Evolutionary conservation across 371 early-diverging fungal species (phyloP).

Genomic region (Syncephalastrum sp.): DNA sequence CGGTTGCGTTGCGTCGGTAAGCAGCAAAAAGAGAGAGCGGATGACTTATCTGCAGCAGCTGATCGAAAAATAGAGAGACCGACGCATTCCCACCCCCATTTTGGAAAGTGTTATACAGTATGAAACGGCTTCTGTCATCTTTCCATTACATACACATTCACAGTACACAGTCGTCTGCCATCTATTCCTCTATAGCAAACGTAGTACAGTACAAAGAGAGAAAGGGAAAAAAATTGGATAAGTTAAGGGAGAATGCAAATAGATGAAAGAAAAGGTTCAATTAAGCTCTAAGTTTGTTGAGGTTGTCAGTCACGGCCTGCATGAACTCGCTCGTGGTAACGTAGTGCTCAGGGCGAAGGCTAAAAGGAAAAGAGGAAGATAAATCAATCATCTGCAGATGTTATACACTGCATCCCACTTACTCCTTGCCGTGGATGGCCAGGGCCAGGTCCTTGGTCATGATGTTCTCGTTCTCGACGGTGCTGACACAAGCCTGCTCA

Average conservation of each 20-base stretch:
- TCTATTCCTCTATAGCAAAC: no score
- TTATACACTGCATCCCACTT: constrained; percentile 14
- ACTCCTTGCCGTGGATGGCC: constrained; percentile 79
- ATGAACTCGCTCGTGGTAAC: constrained; percentile 81
- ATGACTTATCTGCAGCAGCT: background rate
- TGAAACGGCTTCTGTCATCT: background rate
- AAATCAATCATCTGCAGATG: constrained; percentile 2
- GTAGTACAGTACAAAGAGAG: background rate
- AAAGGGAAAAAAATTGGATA: background rate
- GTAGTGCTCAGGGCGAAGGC: constrained; percentile 68
- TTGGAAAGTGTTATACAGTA: background rate
- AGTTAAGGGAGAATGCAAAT: constrained; percentile 6
- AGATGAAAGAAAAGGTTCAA: constrained; percentile 2
- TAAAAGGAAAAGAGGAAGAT: constrained; percentile 14
- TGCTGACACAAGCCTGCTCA: constrained; percentile 83
- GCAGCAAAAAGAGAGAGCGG: background rate
- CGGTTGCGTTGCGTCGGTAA: background rate
- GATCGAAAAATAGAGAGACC: background rate
- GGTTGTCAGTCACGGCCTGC: constrained; percentile 66
- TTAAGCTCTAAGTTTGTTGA: constrained; percentile 45
- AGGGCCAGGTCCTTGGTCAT: constrained; percentile 97
- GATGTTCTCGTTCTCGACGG: constrained; percentile 71
- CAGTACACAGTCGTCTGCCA: no score
- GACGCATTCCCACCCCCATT: background rate
- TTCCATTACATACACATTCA: background rate